A percentile compares a stretch with the other conserved stretches of the same genome.
Conservation (phyloP, 208 protist species). For the Crithidia mellificae region DNA sequence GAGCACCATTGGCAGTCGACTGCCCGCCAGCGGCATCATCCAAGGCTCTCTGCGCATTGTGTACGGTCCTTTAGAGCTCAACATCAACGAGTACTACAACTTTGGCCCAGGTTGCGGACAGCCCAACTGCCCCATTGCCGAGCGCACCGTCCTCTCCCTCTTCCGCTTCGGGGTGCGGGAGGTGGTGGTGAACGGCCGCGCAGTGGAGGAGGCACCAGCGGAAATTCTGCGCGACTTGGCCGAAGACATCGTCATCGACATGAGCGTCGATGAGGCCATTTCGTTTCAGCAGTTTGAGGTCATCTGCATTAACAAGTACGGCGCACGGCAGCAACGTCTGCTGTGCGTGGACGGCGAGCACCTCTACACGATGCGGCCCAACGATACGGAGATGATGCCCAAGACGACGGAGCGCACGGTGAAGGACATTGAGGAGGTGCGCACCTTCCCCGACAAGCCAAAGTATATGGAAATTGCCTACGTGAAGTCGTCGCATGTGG, state of each 20-base stretch:
- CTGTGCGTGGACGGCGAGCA: slow-evolving; percentile 83
- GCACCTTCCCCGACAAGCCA: slow-evolving; percentile 59
- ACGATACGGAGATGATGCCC: slow-evolving; percentile 41
- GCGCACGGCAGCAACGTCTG: slow-evolving; percentile 75
- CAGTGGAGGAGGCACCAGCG: slow-evolving; percentile 55
- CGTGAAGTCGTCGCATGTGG: slow-evolving; percentile 60
- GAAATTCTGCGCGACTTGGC: slow-evolving; percentile 25
- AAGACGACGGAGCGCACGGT: slow-evolving; percentile 69
- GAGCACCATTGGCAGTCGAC: slow-evolving; percentile 51
- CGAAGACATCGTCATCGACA: slow-evolving; percentile 80
- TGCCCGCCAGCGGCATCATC: slow-evolving; percentile 70
- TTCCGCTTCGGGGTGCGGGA: slow-evolving; percentile 84
- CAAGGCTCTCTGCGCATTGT: slow-evolving; percentile 82
- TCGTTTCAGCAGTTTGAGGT: slow-evolving; percentile 88
- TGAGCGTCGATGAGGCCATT: slow-evolving; percentile 73
- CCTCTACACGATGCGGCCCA: slow-evolving; percentile 83
- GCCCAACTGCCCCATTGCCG: slow-evolving; percentile 74
- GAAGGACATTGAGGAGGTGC: slow-evolving; percentile 79
- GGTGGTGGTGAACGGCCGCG: slow-evolving; percentile 74
- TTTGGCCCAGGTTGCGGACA: slow-evolving; percentile 82
- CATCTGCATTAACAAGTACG: slow-evolving; percentile 78
- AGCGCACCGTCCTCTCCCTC: slow-evolving; percentile 81
- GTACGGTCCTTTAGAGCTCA: slow-evolving; percentile 82
- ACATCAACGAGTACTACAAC: slow-evolving; percentile 87
- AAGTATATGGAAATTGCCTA: slow-evolving; percentile 89